Conservation (phyloP, 352 stramenopile species). For the Phytophthora kernoviae region DNA sequence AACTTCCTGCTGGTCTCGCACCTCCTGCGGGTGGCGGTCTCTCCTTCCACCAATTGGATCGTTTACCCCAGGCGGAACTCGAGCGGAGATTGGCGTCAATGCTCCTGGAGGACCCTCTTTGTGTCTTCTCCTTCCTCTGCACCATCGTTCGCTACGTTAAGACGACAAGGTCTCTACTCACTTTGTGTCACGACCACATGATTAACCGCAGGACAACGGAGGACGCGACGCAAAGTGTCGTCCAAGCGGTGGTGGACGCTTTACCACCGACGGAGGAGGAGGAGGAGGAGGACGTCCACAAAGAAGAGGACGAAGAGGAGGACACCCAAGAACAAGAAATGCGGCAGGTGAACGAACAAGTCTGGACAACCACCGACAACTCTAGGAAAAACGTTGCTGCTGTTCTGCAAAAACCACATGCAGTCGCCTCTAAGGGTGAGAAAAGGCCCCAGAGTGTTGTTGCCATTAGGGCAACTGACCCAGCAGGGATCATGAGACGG, state of each 20-base stretch:
- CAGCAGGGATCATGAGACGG: constrained; percentile 54
- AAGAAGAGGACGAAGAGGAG: not conserved
- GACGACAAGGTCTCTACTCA: constrained; percentile 41
- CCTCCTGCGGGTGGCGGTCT: constrained; percentile 31
- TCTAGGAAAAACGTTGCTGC: not conserved
- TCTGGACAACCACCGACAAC: not conserved
- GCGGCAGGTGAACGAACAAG: not conserved
- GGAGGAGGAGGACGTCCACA: constrained; percentile 1
- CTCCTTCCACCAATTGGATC: constrained; percentile 53
- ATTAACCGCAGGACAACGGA: constrained; percentile 26
- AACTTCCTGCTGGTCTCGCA: constrained; percentile 47
- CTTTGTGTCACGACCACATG: constrained; percentile 50
- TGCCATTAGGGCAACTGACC: constrained; percentile 23
- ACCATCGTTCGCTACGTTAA: constrained; percentile 49
- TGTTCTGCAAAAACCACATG: not conserved
- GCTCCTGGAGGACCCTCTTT: constrained; percentile 31
- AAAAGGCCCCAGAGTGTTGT: not conserved
- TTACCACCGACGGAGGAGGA: constrained; percentile 17
- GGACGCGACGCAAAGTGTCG: constrained; percentile 39
- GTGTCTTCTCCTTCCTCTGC: constrained; percentile 37
- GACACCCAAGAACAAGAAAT: constrained; percentile 1
- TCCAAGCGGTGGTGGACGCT: constrained; percentile 29
- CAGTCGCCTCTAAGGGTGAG: not conserved
- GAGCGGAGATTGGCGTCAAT: constrained; percentile 36
- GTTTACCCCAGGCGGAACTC: constrained; percentile 32